Conservation (phyloP, 345 rosid species). For the Populus deltoides region DNA sequence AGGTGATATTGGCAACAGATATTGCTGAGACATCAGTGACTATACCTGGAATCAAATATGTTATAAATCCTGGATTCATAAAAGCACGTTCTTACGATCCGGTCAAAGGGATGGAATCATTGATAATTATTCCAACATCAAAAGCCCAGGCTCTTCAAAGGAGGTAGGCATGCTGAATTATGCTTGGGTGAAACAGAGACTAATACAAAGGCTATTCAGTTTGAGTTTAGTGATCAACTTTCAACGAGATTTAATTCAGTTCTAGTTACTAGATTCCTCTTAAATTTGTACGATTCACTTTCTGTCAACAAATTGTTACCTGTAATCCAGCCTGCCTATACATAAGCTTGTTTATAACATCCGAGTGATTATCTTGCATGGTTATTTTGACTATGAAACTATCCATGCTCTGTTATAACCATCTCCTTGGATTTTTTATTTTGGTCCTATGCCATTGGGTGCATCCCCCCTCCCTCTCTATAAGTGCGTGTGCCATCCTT, state of each 20-base stretch:
- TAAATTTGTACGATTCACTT: neutral
- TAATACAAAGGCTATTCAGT: constrained; percentile 7
- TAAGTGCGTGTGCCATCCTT: neutral
- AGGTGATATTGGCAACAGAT: constrained; percentile 89
- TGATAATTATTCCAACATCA: constrained; percentile 71
- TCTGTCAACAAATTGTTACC: neutral
- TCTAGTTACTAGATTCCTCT: neutral
- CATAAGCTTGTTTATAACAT: neutral
- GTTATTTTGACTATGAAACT: neutral
- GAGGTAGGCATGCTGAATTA: constrained; percentile 45
- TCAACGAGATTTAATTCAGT: constrained; percentile 2
- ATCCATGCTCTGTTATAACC: neutral
- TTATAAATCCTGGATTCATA: constrained; percentile 86
- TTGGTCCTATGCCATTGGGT: neutral
- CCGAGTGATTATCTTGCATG: neutral
- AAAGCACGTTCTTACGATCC: constrained; percentile 85
- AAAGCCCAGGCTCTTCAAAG: constrained; percentile 91
- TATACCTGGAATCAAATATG: constrained; percentile 90
- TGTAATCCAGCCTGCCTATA: neutral
- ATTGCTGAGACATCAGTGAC: constrained; percentile 96
- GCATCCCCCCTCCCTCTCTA: neutral
- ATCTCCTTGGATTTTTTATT: neutral
- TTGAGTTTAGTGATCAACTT: neutral
- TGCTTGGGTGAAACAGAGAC: neutral
- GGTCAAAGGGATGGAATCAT: constrained; percentile 76